phyloP scores from a whole-genome alignment of 192 early-diverging fungal species.

The Coemansia interrupta region DNA sequence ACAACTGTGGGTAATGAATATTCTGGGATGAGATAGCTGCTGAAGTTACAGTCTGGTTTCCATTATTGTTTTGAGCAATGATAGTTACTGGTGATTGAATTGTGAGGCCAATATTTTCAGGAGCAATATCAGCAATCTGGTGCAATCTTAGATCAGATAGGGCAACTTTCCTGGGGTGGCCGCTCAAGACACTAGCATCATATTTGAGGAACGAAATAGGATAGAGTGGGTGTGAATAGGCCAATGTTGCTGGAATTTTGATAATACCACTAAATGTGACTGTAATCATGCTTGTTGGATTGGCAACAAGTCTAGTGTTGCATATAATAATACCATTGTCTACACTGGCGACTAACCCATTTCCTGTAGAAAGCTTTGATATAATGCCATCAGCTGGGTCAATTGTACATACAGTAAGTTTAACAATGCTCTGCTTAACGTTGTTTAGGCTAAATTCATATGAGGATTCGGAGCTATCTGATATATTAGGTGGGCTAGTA shows the following conservation, averaged over 20 bases:
- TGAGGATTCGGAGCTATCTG: too few species aligned
- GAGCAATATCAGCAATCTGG: too few species aligned
- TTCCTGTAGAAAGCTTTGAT: background rate
- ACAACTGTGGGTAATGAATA: background rate
- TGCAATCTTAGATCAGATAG: background rate
- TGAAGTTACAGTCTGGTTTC: background rate
- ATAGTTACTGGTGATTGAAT: background rate
- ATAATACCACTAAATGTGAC: background rate
- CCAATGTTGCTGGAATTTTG: background rate
- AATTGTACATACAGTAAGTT: background rate
- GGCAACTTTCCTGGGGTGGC: background rate
- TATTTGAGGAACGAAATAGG: constrained; percentile 1
- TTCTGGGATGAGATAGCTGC: background rate
- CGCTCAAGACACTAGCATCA: background rate
- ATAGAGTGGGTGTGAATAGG: background rate
- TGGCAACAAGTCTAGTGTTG: background rate
- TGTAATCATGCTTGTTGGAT: background rate
- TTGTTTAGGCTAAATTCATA: background rate
- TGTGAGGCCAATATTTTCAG: too few species aligned
- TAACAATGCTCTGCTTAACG: background rate
- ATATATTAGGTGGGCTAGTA: too few species aligned
- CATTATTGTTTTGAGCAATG: background rate
- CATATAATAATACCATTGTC: constrained; percentile 2
- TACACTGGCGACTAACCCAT: background rate
- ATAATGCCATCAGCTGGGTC: background rate